Evolutionary conservation across 75 land plant genomes (phyloP), one percentile per base, ranked within the genome.

Genomic region (Cupressus sempervirens): DNA sequence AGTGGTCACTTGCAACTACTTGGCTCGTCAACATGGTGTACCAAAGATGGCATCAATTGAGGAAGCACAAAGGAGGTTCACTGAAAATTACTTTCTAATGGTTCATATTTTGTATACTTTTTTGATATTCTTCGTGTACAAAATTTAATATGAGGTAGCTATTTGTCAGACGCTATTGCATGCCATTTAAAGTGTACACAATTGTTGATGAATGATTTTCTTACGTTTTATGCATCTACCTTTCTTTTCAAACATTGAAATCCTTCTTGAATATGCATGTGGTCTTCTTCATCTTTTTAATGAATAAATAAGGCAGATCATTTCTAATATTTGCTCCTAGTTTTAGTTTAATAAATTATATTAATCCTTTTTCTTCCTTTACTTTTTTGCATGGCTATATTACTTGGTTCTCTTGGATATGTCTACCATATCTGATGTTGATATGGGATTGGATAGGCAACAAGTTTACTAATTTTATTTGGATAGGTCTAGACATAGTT

Each of bases 1-100:
- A 65, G 89, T 89, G 36, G 91, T 89, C 38, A 89, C 91, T 7
- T 87, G 86, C 87, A 90, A 90, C 68, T 90, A 90, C 80, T 85
- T 85, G 18, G 91, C 91, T 35, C 89, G 91, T 34, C 48, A 85
- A 53, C 84, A 52, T 18, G 91, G 89, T 29, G 91, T 90, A 41
- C 85, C 86, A 58, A 90, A 90, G 62, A 88, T 90, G 89, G 91
- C 82, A 50, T 40, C 91, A 18, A 87, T 90, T 83, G 90, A 87
- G 34, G 89, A 88, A 81, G 89, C 91, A 26, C 76, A 85, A 43
- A 81, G 82, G 54, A 82, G 83, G 91, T 90, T 50, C 46, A 70
- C 11, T 58, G 14, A 32, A 52, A 3, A 54, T 54, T 43, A 43
- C 23, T 35, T 40, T 9, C 48, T 26, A 34, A 83, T 53, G 5